phyloP scores from a whole-genome alignment of 495 filamentous ascomycete genomes.

The Penicillium egyptiacum region DNA sequence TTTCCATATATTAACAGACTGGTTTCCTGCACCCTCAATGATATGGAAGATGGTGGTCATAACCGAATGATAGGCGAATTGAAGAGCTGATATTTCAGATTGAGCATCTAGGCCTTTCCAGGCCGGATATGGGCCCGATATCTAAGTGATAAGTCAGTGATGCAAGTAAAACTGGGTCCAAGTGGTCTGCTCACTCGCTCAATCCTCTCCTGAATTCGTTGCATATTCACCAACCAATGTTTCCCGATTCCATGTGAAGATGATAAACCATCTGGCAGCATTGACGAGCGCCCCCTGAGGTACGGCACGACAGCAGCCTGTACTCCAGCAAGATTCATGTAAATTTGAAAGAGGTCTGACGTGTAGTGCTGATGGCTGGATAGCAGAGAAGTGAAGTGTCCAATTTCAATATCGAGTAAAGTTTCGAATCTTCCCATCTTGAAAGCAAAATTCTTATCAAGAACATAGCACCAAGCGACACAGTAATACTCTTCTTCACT shows the following conservation, averaged over 20 bases:
- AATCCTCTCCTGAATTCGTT: slow-evolving; percentile 7
- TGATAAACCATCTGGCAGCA: neutral
- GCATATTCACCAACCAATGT: neutral
- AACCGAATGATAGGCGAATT: neutral
- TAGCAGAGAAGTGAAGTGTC: neutral
- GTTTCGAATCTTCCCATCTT: neutral
- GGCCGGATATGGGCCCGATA: neutral
- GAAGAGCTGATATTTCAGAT: neutral
- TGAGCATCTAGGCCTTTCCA: neutral
- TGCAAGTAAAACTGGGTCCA: neutral
- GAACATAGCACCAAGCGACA: neutral
- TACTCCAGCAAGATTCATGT: neutral
- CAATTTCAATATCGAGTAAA: neutral
- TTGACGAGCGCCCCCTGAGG: neutral
- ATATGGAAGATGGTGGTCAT: neutral
- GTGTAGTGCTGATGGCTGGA: neutral
- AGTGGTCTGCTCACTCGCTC: neutral
- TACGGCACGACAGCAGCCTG: neutral
- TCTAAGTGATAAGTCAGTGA: neutral
- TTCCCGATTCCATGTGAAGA: neutral
- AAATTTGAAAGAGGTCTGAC: neutral
- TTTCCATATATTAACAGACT: neutral
- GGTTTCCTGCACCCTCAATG: neutral
- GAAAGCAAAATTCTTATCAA: neutral
- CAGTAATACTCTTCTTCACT: neutral